Evolutionary conservation across 2,329 filamentous ascomycete genomes (phyloP).

Genomic region (Phialemoniopsis sp.): DNA sequence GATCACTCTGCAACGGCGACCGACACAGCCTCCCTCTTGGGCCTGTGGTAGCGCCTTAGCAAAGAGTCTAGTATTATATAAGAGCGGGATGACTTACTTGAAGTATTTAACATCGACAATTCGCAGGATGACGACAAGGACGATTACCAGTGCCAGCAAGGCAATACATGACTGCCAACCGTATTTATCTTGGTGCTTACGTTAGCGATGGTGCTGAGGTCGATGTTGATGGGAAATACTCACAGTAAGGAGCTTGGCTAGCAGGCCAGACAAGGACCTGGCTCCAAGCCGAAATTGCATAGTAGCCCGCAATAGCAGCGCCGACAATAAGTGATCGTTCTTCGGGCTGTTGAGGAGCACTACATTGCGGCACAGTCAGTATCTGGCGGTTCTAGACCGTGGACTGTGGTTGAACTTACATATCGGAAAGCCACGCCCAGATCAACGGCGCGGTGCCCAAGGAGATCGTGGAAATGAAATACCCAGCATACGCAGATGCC

Average conservation of each 20-base stretch:
- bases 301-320: constrained; percentile 1
- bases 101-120: constrained; percentile 2
- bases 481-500: constrained; percentile 43
- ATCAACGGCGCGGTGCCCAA: constrained; percentile 48
- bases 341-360: constrained; percentile 4
- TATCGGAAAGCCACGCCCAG: constrained; percentile 46
- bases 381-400: too few relatives aligned
- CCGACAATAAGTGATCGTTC: constrained; percentile 3
- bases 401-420: constrained; percentile 23
- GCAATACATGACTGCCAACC: constrained; percentile 2
- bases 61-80: too few relatives aligned
- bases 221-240: neutral
- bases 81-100: too few relatives aligned
- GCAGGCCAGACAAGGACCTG: constrained; percentile 4
- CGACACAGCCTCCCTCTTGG: too few relatives aligned
- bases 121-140: constrained; percentile 1
- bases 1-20: too few relatives aligned
- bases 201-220: neutral
- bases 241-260: constrained; percentile 1
- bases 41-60: too few relatives aligned
- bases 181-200: neutral
- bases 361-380: too few relatives aligned
- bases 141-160: neutral
- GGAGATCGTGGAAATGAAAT: constrained; percentile 43
- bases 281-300: constrained; percentile 5